Evolutionary conservation across 176 grass and related monocot species (phyloP).

Genomic region (Eremochloa ophiuroides): DNA sequence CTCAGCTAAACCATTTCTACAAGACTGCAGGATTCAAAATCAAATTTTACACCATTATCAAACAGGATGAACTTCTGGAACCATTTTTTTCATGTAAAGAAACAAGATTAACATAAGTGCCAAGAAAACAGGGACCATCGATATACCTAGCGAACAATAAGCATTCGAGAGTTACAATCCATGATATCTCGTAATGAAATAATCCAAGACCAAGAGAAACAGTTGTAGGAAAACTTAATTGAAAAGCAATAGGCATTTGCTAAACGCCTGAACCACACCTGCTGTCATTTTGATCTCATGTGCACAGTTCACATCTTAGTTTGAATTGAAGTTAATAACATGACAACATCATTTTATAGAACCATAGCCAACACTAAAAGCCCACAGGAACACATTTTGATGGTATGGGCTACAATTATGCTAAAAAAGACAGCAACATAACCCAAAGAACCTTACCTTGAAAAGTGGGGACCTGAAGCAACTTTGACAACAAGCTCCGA

Average conservation of each 20-base stretch:
- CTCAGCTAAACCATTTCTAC: conserved; percentile 17
- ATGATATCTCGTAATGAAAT: background rate
- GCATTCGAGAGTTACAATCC: background rate
- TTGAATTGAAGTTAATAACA: background rate
- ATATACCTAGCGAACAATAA: background rate
- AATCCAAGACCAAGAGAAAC: background rate
- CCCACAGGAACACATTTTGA: background rate
- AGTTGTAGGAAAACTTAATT: conserved; percentile 13
- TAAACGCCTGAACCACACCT: background rate
- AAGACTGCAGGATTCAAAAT: background rate
- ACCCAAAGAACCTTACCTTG: conserved; percentile 55
- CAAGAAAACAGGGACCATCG: background rate
- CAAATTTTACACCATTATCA: conserved; percentile 1
- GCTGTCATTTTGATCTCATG: background rate
- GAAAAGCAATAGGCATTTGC: background rate
- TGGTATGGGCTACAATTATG: background rate
- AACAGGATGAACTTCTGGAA: background rate
- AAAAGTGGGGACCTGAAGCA: conserved; percentile 94
- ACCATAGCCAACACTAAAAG: background rate
- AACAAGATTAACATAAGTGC: conserved; percentile 3
- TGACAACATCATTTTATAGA: background rate
- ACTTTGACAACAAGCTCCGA: conserved; percentile 64
- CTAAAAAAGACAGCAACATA: conserved; percentile 12
- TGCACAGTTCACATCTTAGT: background rate
- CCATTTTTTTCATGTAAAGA: conserved; percentile 11